A percentile compares a stretch with the other conserved stretches of the same genome.
These are phyloP conservation scores for Exutisphaerella laricina DNA, from an alignment of 2,329 filamentous ascomycete genomes.

Conservation along the genomic window DNA sequence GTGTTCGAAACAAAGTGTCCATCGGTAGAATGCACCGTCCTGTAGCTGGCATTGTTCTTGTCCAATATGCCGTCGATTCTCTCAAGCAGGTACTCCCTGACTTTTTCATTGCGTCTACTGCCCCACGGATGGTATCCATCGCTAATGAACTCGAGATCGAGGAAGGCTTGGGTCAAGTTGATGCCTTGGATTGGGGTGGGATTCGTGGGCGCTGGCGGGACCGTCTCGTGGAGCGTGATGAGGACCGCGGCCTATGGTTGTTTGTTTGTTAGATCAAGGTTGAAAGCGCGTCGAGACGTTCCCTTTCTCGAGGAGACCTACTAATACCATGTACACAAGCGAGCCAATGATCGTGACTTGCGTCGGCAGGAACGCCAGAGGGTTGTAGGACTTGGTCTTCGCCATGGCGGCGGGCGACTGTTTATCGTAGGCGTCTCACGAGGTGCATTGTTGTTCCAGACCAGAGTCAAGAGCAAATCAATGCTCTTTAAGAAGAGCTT, in stretches of 20 bases:
- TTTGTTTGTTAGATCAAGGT: too few species aligned
- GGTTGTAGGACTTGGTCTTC: conserved; percentile 30
- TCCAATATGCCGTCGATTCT: conserved; percentile 66
- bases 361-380: conserved; percentile 69
- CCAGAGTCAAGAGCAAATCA: too few species aligned
- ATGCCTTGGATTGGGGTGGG: conserved; percentile 55
- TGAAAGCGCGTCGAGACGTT: too few species aligned
- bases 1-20: conserved; percentile 28
- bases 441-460: too few species aligned
- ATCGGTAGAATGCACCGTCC: conserved; percentile 29
- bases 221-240: conserved; percentile 68
- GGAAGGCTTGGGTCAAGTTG: conserved; percentile 81
- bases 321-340: conserved; percentile 68
- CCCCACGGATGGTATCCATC: conserved; percentile 64
- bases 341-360: conserved; percentile 78
- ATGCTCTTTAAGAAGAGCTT: too few species aligned
- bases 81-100: conserved; percentile 68
- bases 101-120: conserved; percentile 67
- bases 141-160: conserved; percentile 71
- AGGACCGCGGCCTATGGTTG: conserved; percentile 51
- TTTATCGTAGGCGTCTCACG: too few species aligned
- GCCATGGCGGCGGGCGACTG: conserved; percentile 14
- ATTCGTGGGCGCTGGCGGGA: conserved; percentile 65
- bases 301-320: too few species aligned
- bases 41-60: conserved; percentile 50